Conservation (phyloP, 176 grass and related monocot species). For the Canna indica region DNA sequence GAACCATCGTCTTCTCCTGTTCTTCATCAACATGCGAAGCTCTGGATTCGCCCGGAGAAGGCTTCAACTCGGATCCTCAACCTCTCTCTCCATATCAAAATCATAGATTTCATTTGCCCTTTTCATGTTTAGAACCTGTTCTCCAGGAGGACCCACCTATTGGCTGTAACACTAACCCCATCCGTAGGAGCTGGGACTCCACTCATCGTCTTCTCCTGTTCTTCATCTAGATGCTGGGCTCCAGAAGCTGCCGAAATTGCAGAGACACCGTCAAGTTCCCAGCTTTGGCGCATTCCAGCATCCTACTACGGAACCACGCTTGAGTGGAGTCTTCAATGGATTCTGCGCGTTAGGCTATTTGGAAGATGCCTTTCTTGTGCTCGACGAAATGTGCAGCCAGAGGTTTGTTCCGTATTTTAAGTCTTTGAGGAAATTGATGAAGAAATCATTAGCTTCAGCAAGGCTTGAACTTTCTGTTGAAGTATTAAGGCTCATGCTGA, state of each 20-base stretch:
- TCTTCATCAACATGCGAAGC: not conserved
- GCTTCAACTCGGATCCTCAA: not conserved
- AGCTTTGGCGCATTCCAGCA: no score
- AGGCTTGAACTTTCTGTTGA: not conserved
- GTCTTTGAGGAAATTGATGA: constrained; percentile 10
- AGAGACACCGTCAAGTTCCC: no score
- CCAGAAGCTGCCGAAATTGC: no score
- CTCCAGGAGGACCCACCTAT: not conserved
- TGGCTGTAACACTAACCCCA: not conserved
- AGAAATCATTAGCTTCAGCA: constrained; percentile 11
- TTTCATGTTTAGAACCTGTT: not conserved
- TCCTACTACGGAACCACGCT: no score
- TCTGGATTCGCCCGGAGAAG: not conserved
- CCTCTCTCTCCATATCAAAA: not conserved
- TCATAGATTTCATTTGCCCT: no score
- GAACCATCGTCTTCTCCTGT: not conserved
- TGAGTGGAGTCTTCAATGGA: constrained; percentile 21
- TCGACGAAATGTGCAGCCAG: constrained; percentile 13
- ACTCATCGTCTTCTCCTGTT: no score
- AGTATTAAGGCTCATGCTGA: constrained; percentile 11
- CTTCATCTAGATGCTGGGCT: no score
- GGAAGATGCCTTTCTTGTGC: constrained; percentile 9
- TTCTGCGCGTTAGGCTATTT: constrained; percentile 8
- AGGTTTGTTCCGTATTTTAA: constrained; percentile 14
- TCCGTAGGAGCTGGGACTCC: no score